Evolutionary conservation across 2,329 filamentous ascomycete species (phyloP).

Genomic region (Talaromyces sp.): DNA sequence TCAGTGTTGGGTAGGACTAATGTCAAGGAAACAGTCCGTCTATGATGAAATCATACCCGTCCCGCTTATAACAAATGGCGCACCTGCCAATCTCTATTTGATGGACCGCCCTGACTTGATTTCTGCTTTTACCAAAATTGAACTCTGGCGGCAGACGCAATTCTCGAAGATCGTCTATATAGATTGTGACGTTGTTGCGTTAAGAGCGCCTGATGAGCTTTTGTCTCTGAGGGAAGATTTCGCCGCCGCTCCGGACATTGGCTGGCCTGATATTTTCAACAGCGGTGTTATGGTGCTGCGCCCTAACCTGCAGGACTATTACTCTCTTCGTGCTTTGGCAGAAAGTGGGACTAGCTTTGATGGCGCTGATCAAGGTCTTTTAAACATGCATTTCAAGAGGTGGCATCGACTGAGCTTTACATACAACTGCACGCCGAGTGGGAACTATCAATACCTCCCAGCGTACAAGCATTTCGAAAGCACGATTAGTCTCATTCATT

Average conservation of each 20-base stretch:
- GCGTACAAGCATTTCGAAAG: slow-evolving; percentile 91
- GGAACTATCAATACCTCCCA: slow-evolving; percentile 94
- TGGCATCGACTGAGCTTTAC: slow-evolving; percentile 89
- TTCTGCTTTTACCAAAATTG: slow-evolving; percentile 94
- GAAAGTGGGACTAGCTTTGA: slow-evolving; percentile 89
- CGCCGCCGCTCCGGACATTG: slow-evolving; percentile 83
- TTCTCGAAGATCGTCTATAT: slow-evolving; percentile 92
- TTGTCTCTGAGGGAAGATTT: slow-evolving; percentile 62
- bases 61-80: slow-evolving; percentile 68
- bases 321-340: slow-evolving; percentile 77
- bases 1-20: slow-evolving; percentile 4
- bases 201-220: slow-evolving; percentile 87
- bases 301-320: slow-evolving; percentile 82
- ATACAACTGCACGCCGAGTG: slow-evolving; percentile 96
- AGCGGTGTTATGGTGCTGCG: slow-evolving; percentile 91
- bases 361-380: slow-evolving; percentile 87
- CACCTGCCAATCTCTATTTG: slow-evolving; percentile 75
- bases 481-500: slow-evolving; percentile 85
- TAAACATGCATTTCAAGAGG: slow-evolving; percentile 88
- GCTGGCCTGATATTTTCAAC: slow-evolving; percentile 98
- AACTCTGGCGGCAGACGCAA: slow-evolving; percentile 84
- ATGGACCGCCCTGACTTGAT: slow-evolving; percentile 90
- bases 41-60: slow-evolving; percentile 90
- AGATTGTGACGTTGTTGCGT: slow-evolving; percentile 87
- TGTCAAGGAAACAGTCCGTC: slow-evolving; percentile 53